Evolutionary conservation across 179 eudicot genomes (phyloP).

Genomic region (Beta corolliflora): DNA sequence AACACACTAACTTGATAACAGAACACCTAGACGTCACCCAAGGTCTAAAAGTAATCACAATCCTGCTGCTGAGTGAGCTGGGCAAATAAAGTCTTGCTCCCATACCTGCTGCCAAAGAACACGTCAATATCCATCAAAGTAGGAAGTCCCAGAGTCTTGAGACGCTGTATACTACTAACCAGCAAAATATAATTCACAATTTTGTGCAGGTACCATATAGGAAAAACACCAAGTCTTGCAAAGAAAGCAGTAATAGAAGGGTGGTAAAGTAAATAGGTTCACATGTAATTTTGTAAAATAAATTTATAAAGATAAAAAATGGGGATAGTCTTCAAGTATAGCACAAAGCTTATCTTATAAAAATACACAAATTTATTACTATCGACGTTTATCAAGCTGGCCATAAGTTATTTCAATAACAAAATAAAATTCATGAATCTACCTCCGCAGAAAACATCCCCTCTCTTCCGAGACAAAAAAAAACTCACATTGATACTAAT

Average conservation of each 20-base stretch:
- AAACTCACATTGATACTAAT: too few species aligned
- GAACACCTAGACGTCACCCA: conserved; percentile 13
- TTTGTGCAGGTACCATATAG: not conserved
- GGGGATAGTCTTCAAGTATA: too few species aligned
- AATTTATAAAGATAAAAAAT: not conserved
- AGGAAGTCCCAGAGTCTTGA: not conserved
- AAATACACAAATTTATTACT: too few species aligned
- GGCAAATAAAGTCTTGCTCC: conserved; percentile 4
- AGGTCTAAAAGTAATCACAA: conserved; percentile 5
- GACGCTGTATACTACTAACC: not conserved
- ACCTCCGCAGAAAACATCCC: too few species aligned
- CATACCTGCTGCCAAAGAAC: conserved; percentile 13
- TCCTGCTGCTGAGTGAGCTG: conserved; percentile 11
- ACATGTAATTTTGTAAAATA: not conserved
- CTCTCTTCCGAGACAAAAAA: too few species aligned
- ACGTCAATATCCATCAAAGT: not conserved
- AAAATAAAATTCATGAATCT: too few species aligned
- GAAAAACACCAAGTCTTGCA: not conserved
- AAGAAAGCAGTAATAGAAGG: not conserved
- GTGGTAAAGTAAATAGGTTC: too few species aligned
- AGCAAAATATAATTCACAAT: not conserved
- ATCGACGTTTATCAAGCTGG: too few species aligned
- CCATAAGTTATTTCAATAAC: too few species aligned
- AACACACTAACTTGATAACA: conserved; percentile 8
- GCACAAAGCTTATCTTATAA: too few species aligned